Evolutionary conservation across 768 basidiomycete genomes (phyloP).

Genomic region (Agaricus bisporus): DNA sequence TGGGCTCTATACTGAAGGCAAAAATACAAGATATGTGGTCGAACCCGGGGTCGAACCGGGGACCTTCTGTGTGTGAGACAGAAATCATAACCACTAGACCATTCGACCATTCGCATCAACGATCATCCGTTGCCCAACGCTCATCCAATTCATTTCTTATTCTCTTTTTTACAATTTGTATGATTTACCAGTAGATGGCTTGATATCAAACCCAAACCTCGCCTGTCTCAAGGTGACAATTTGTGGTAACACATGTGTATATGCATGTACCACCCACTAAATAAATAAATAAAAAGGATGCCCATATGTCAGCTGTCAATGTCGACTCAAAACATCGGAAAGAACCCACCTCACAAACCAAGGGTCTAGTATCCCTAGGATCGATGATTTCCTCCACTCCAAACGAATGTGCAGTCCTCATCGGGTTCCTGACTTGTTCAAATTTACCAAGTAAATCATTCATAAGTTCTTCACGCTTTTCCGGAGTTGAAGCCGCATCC

Average conservation of each 20-base stretch:
- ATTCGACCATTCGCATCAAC: constrained; percentile 36
- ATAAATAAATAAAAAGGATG: background rate
- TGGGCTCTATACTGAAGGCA: background rate
- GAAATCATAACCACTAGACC: constrained; percentile 51
- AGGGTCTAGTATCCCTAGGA: constrained; percentile 29
- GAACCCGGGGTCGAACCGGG: constrained; percentile 35
- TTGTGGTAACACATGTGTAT: constrained; percentile 28
- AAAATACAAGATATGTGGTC: constrained; percentile 22
- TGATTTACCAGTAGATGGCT: constrained; percentile 24
- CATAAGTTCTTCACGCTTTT: constrained; percentile 30
- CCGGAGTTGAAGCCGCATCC: constrained; percentile 21
- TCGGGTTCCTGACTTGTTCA: constrained; percentile 30
- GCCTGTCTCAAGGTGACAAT: constrained; percentile 9
- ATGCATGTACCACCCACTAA: constrained; percentile 30
- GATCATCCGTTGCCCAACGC: too few relatives aligned
- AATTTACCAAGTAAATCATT: constrained; percentile 26
- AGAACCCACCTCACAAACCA: constrained; percentile 28
- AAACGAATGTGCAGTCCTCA: constrained; percentile 33
- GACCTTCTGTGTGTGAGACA: constrained; percentile 32
- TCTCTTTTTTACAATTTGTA: background rate
- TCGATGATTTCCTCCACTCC: constrained; percentile 37
- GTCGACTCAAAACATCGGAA: background rate
- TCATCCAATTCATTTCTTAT: too few relatives aligned
- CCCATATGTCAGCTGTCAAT: too few relatives aligned
- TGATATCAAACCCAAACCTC: constrained; percentile 9